phyloP scores from a whole-genome alignment of 805 yeast genomes.

The Ogataea allantospora region DNA sequence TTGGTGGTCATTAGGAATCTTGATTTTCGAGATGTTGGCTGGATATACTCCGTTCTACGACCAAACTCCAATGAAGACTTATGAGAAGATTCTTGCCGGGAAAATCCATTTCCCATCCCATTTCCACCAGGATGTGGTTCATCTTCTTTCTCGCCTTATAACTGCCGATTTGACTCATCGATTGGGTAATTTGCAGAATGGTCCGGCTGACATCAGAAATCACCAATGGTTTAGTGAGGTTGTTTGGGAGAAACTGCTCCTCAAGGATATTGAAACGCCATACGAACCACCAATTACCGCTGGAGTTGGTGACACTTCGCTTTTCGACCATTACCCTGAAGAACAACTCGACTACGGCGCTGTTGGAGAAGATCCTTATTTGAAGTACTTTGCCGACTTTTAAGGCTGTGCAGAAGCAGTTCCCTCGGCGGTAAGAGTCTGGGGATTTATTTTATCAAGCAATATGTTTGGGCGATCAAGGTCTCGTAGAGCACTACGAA shows the following conservation, averaged over 20 bases:
- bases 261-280: slow-evolving; percentile 60
- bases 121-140: slow-evolving; percentile 54
- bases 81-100: slow-evolving; percentile 57
- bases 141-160: slow-evolving; percentile 49
- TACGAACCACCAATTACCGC: slow-evolving; percentile 65
- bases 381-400: slow-evolving; percentile 32
- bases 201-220: slow-evolving; percentile 54
- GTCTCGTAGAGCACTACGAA: slow-evolving; percentile 9
- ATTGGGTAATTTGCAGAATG: slow-evolving; percentile 57
- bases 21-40: slow-evolving; percentile 61
- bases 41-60: slow-evolving; percentile 65
- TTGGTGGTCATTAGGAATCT: slow-evolving; percentile 65
- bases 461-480: slow-evolving; percentile 10
- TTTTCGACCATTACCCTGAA: slow-evolving; percentile 72
- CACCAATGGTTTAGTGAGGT: slow-evolving; percentile 63
- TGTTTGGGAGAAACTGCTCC: slow-evolving; percentile 57
- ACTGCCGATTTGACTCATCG: slow-evolving; percentile 55
- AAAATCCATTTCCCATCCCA: slow-evolving; percentile 54
- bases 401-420: slow-evolving; percentile 12
- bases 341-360: slow-evolving; percentile 84
- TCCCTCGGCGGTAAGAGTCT: neutral
- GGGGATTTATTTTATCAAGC: neutral
- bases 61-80: slow-evolving; percentile 63
- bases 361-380: slow-evolving; percentile 44
- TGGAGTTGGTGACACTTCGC: slow-evolving; percentile 60